Evolutionary conservation across 257 asterid species (phyloP).

Genomic region (Nicotiana otophora): DNA sequence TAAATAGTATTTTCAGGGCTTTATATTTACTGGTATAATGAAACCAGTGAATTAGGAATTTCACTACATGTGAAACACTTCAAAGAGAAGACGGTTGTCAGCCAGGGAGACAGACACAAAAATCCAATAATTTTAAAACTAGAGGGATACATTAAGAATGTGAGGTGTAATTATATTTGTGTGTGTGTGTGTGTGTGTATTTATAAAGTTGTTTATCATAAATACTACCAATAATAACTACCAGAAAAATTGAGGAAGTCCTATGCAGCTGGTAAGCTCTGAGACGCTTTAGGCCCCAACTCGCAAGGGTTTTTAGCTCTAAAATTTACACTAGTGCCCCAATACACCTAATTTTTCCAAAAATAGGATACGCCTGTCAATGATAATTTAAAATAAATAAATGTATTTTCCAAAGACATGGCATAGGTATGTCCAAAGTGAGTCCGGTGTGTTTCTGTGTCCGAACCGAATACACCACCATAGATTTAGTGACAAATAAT

Average conservation of each 20-base stretch:
- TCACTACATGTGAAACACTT: background rate
- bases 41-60: background rate
- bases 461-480: background rate
- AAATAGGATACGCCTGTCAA: background rate
- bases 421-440: background rate
- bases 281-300: background rate
- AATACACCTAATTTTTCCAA: no score
- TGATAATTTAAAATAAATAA: background rate
- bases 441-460: background rate
- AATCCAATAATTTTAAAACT: background rate
- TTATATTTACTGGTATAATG: background rate
- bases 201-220: no score
- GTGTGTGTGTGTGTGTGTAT: no score
- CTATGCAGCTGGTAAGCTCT: background rate
- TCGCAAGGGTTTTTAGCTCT: no score
- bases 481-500: background rate
- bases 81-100: background rate
- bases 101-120: background rate
- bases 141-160: background rate
- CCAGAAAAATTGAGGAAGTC: background rate
- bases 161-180: no score
- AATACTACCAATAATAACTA: background rate
- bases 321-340: no score
- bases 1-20: background rate
- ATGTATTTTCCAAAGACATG: background rate